These are phyloP conservation scores for Lachnellula arida DNA, from an alignment of 2,329 filamentous ascomycete species.

Conservation along the genomic window DNA sequence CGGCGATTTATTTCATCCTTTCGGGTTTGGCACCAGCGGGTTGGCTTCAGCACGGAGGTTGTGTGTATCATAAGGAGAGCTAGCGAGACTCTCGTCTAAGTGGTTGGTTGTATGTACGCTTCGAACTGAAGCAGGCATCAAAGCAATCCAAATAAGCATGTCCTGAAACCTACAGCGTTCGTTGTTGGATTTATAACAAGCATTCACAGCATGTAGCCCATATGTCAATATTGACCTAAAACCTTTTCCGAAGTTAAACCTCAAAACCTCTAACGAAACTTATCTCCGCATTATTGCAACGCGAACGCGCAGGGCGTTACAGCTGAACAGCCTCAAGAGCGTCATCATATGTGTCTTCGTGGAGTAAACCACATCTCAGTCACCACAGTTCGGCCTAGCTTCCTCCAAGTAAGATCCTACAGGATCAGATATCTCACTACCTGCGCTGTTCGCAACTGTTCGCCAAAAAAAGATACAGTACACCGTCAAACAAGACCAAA, in stretches of 20 bases:
- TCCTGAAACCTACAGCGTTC: not conserved
- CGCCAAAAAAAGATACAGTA: not conserved
- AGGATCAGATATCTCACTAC: too few species aligned
- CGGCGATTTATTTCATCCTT: slow-evolving; percentile 17
- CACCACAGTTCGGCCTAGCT: too few species aligned
- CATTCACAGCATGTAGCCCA: not conserved
- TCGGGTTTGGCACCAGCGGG: slow-evolving; percentile 16
- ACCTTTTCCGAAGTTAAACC: too few species aligned
- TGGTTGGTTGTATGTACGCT: not conserved
- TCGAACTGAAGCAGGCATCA: not conserved
- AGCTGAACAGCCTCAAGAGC: too few species aligned
- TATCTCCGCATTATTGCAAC: too few species aligned
- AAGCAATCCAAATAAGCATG: not conserved
- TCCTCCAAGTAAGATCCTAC: too few species aligned
- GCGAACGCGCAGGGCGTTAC: too few species aligned
- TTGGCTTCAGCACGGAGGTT: slow-evolving; percentile 3
- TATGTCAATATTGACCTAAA: too few species aligned
- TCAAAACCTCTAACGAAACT: too few species aligned
- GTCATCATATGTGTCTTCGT: too few species aligned
- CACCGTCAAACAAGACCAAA: not conserved
- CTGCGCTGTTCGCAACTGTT: too few species aligned
- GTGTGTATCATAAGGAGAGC: slow-evolving; percentile 20
- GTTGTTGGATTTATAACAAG: not conserved
- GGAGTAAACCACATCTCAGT: too few species aligned
- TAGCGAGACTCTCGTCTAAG: not conserved